Conservation (phyloP, 768 basidiomycete genomes). For the Boletus patriciae region DNA sequence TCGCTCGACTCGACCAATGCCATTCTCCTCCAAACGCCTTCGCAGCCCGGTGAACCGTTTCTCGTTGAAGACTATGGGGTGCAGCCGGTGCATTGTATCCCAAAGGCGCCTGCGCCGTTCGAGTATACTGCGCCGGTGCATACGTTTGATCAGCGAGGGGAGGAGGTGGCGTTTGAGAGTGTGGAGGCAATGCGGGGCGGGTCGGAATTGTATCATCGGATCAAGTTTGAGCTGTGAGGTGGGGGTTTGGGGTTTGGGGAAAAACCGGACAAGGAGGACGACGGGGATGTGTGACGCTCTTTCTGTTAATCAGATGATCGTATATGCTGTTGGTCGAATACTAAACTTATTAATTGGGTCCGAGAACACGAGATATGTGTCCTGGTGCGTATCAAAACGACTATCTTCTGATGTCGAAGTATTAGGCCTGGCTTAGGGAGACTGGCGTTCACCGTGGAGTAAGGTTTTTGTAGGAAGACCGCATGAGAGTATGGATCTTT, state of each 20-base stretch:
- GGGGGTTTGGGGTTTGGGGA: no score
- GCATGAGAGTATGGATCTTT: no score
- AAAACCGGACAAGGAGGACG: no score
- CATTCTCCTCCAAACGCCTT: constrained; percentile 45
- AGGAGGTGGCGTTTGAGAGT: constrained; percentile 26
- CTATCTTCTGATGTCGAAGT: neutral
- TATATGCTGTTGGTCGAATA: no score
- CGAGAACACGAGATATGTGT: no score
- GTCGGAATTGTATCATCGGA: constrained; percentile 42
- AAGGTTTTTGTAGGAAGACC: no score
- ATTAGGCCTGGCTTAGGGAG: no score
- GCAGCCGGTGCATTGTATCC: constrained; percentile 40
- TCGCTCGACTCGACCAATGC: constrained; percentile 59
- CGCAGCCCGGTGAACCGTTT: constrained; percentile 39
- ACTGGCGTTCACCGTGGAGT: no score
- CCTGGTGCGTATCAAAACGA: no score
- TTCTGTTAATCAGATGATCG: no score
- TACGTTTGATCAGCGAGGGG: constrained; percentile 38
- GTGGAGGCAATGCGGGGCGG: constrained; percentile 41
- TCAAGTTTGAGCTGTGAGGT: constrained; percentile 32
- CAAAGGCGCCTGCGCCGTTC: constrained; percentile 38
- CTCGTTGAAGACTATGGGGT: constrained; percentile 55
- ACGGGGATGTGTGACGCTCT: no score
- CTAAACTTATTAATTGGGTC: no score
- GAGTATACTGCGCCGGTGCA: constrained; percentile 36